phyloP scores from a whole-genome alignment of 176 grass and related monocot species.

The Hordeum marinum region DNA sequence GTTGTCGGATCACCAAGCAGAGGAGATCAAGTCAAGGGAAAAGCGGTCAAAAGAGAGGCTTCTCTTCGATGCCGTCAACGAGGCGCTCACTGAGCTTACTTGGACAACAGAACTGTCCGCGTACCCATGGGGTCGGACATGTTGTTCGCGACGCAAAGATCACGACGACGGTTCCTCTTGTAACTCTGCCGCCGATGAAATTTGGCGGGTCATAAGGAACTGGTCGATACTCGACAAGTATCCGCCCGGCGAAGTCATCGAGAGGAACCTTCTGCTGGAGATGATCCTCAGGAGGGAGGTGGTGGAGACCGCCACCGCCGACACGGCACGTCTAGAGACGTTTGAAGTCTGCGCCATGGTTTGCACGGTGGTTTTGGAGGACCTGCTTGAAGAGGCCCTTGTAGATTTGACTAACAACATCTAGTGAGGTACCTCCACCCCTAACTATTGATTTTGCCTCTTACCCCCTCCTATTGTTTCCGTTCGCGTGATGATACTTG shows the following conservation, averaged over 20 bases:
- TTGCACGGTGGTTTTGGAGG: constrained; percentile 50
- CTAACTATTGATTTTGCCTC: constrained; percentile 45
- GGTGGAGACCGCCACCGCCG: constrained; percentile 12
- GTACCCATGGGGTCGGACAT: constrained; percentile 49
- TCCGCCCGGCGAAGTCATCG: constrained; percentile 24
- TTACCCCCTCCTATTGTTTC: constrained; percentile 8
- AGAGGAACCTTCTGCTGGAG: constrained; percentile 50
- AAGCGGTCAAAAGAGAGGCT: constrained; percentile 44
- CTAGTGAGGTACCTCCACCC: constrained; percentile 47
- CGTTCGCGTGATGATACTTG: constrained; percentile 22
- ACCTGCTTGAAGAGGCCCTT: constrained; percentile 57
- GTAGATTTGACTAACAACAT: constrained; percentile 48
- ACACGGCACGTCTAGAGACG: constrained; percentile 41
- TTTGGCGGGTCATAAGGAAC: constrained; percentile 64
- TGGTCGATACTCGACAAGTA: constrained; percentile 63
- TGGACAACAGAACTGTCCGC: constrained; percentile 30
- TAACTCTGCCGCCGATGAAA: constrained; percentile 37
- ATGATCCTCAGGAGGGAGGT: constrained; percentile 72
- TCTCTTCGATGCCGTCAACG: constrained; percentile 74
- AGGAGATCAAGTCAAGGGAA: constrained; percentile 26
- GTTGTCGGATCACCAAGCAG: constrained; percentile 36
- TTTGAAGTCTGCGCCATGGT: constrained; percentile 53
- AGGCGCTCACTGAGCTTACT: constrained; percentile 59
- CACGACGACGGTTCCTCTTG: constrained; percentile 11
- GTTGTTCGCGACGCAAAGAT: constrained; percentile 18